phyloP scores from a whole-genome alignment of 352 stramenopile species.

The Halophytophthora polymorphica region DNA sequence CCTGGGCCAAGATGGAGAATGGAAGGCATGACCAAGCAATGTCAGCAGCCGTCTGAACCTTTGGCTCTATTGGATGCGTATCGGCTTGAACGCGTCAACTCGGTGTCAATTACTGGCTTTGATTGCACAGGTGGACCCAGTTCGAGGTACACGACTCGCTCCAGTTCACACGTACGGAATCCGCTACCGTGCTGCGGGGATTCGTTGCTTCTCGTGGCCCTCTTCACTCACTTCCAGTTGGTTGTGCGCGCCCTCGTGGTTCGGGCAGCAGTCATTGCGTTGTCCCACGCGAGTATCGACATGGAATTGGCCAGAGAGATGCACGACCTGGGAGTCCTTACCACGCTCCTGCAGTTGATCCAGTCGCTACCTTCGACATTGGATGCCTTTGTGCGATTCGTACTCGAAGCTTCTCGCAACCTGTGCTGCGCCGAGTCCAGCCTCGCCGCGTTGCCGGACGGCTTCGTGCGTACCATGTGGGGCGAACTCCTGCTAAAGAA shows the following conservation, averaged over 20 bases:
- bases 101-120: neutral
- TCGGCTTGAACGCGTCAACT: too few species aligned
- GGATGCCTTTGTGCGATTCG: conserved; percentile 12
- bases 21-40: too few species aligned
- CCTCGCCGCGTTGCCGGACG: conserved; percentile 7
- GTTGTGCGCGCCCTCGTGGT: neutral
- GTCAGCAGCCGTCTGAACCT: too few species aligned
- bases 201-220: neutral
- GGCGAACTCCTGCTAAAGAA: conserved; percentile 15
- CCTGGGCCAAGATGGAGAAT: neutral
- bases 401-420: conserved; percentile 54
- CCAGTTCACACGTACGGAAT: conserved; percentile 38
- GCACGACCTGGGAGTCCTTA: conserved; percentile 26
- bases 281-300: conserved; percentile 64
- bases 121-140: conserved; percentile 30
- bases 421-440: conserved; percentile 29
- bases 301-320: conserved; percentile 39
- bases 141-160: conserved; percentile 57
- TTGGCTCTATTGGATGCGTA: too few species aligned
- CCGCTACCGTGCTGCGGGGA: too few species aligned
- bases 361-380: conserved; percentile 20
- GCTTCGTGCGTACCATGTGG: conserved; percentile 29
- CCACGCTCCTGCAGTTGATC: conserved; percentile 31
- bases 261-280: conserved; percentile 34
- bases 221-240: neutral